These are phyloP conservation scores for Tylopilus sp. DNA, from an alignment of 1,284 basidiomycete species.

Conservation along the genomic window DNA sequence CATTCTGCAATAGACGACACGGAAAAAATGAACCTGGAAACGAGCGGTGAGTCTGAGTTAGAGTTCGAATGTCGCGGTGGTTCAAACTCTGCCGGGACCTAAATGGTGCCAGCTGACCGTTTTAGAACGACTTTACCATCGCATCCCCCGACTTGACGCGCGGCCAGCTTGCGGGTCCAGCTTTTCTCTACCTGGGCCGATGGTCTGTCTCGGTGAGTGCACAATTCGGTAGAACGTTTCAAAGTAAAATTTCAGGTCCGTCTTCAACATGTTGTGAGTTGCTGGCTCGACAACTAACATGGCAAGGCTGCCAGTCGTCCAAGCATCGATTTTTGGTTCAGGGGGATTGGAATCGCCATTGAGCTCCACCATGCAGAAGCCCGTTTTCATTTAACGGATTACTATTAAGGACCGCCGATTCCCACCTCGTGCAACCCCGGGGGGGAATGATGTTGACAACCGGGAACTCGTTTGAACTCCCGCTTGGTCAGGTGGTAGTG, in stretches of 20 bases:
- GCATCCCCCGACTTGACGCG: neutral
- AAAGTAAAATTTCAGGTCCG: neutral
- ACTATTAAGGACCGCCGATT: conserved; percentile 22
- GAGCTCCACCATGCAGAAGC: conserved; percentile 5
- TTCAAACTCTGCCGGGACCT: conserved; percentile 4
- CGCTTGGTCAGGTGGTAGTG: conserved; percentile 3
- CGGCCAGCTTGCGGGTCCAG: neutral
- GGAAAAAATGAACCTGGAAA: neutral
- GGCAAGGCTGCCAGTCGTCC: neutral
- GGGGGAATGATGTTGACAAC: neutral
- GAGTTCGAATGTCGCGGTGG: neutral
- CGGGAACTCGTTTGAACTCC: neutral
- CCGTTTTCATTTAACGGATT: conserved; percentile 15
- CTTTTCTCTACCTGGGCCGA: too few relatives aligned
- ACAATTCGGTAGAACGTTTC: neutral
- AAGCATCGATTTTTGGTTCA: neutral
- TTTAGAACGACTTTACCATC: neutral
- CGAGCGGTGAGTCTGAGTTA: conserved; percentile 6
- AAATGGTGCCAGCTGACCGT: neutral
- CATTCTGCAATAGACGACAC: neutral
- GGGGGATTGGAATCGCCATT: neutral
- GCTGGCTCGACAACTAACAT: neutral
- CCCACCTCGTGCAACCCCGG: conserved; percentile 18
- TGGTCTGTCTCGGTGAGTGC: neutral
- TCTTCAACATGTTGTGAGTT: neutral